These are phyloP conservation scores for Incumbomyces lentus DNA, from an alignment of 2,329 filamentous ascomycete species.

Conservation along the genomic window DNA sequence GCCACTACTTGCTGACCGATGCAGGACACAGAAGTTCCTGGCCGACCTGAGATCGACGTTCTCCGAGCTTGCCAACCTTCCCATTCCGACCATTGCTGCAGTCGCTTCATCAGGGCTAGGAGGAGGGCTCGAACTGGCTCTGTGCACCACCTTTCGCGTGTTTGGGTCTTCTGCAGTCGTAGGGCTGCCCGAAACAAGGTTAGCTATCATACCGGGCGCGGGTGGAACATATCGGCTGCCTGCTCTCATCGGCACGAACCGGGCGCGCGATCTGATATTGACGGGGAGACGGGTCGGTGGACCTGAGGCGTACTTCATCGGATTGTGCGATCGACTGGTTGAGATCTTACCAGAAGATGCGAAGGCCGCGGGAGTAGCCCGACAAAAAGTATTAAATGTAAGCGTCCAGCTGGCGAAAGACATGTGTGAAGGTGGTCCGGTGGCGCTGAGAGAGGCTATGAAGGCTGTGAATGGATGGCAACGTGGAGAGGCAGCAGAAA, in stretches of 20 bases:
- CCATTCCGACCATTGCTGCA: conserved; percentile 81
- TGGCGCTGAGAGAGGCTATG: conserved; percentile 70
- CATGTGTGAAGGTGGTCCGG: conserved; percentile 81
- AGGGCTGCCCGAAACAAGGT: conserved; percentile 78
- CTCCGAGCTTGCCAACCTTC: conserved; percentile 59
- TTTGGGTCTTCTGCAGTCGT: conserved; percentile 68
- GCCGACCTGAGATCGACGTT: conserved; percentile 66
- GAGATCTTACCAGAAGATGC: conserved; percentile 54
- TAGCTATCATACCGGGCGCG: conserved; percentile 90
- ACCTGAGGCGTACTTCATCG: conserved; percentile 81
- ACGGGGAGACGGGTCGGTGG: conserved; percentile 78
- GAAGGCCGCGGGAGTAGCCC: conserved; percentile 46
- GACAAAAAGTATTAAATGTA: conserved; percentile 60
- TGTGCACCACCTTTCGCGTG: conserved; percentile 81
- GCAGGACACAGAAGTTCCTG: conserved; percentile 71
- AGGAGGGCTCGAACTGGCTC: conserved; percentile 84
- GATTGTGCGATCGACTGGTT: conserved; percentile 80
- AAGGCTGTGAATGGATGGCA: conserved; percentile 62
- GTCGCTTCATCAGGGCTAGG: conserved; percentile 79
- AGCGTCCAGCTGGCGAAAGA: conserved; percentile 68
- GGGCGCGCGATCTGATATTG: conserved; percentile 81
- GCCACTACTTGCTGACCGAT: conserved; percentile 3
- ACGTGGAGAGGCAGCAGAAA: conserved; percentile 64
- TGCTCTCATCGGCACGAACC: conserved; percentile 62
- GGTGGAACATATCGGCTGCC: conserved; percentile 86